Evolutionary conservation across 768 basidiomycete genomes (phyloP).

Genomic region (Rhizopogon rudus): DNA sequence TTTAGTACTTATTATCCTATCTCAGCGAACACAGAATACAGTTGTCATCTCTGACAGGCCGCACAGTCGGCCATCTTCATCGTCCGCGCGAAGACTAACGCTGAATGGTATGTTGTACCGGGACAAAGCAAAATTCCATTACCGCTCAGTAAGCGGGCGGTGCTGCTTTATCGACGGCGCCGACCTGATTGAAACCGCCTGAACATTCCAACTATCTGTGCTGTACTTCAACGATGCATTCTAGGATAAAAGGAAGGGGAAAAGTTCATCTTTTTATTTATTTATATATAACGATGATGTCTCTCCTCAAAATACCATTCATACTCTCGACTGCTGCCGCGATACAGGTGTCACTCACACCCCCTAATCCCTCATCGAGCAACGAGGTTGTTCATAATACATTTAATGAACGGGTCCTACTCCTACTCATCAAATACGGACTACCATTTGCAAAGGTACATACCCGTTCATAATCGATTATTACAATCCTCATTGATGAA

Average conservation of each 20-base stretch:
- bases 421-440: background rate
- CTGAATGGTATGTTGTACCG: too few species aligned
- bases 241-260: background rate
- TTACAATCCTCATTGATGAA: background rate
- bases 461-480: background rate
- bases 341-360: conserved; percentile 37
- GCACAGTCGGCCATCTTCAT: too few species aligned
- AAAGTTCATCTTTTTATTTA: background rate
- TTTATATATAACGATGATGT: conserved; percentile 15
- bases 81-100: too few species aligned
- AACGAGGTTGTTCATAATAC: conserved; percentile 20
- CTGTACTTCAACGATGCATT: background rate
- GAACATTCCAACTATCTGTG: background rate
- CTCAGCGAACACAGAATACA: too few species aligned
- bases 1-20: too few species aligned
- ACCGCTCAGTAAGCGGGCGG: too few species aligned
- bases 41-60: too few species aligned
- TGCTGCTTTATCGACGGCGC: too few species aligned
- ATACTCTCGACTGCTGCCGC: conserved; percentile 36
- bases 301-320: conserved; percentile 36
- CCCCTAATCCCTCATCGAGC: conserved; percentile 40
- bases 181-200: background rate
- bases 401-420: background rate
- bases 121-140: too few species aligned
- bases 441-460: background rate